A percentile compares a stretch with the other conserved stretches of the same genome.
These are phyloP conservation scores for Kazachstania viticola DNA, from an alignment of 805 yeast species.

Conservation along the genomic window DNA sequence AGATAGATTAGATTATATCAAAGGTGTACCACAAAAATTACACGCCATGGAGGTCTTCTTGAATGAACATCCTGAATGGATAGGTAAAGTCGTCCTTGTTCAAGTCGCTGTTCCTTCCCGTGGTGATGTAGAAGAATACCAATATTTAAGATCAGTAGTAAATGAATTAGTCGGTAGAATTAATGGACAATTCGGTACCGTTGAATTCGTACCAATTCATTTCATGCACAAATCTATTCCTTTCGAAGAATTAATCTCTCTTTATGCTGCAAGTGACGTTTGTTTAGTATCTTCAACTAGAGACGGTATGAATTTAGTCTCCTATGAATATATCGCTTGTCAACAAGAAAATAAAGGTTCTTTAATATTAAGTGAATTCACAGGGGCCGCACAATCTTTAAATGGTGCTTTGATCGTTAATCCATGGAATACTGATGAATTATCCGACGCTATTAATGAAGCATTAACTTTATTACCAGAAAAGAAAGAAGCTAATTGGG, in stretches of 20 bases:
- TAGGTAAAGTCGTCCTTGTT: constrained; percentile 88
- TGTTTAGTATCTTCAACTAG: constrained; percentile 90
- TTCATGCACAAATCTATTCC: constrained; percentile 87
- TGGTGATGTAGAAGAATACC: constrained; percentile 97
- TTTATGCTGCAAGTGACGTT: constrained; percentile 77
- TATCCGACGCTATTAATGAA: constrained; percentile 76
- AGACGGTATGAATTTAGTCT: constrained; percentile 96
- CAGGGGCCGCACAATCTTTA: constrained; percentile 98
- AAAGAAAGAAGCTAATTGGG: constrained; percentile 66
- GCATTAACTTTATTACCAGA: constrained; percentile 78
- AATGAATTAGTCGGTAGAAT: constrained; percentile 94
- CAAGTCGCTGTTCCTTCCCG: constrained; percentile 97
- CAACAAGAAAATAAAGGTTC: constrained; percentile 81
- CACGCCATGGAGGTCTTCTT: constrained; percentile 93
- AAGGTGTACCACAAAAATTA: constrained; percentile 94
- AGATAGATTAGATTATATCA: constrained; percentile 90
- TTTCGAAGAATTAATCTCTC: constrained; percentile 81
- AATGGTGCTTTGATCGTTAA: constrained; percentile 91
- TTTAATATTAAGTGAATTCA: constrained; percentile 82
- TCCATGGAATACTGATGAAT: constrained; percentile 97
- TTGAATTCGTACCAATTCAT: constrained; percentile 95
- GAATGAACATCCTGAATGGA: constrained; percentile 93
- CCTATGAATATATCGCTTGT: constrained; percentile 94
- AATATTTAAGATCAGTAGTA: constrained; percentile 82
- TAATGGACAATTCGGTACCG: constrained; percentile 92